phyloP scores from a whole-genome alignment of 2,329 filamentous ascomycete genomes.

The Tolypocladium ovalisporum region DNA sequence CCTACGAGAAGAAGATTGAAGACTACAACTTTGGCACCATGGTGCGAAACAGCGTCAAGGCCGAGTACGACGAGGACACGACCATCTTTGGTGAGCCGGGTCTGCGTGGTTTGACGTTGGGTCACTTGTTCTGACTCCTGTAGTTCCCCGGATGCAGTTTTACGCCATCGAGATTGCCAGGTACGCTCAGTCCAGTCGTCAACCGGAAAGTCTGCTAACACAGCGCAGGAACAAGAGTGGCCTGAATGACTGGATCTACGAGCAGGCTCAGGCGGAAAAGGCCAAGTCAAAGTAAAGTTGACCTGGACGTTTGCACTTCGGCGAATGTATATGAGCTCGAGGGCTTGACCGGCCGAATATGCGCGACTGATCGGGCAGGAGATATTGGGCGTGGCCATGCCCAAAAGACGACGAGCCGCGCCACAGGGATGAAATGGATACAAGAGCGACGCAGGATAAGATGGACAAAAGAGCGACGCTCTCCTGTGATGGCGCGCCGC shows the following conservation, averaged over 20 bases:
- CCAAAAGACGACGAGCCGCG: not conserved
- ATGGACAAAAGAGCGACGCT: not conserved
- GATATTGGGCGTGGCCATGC: not conserved
- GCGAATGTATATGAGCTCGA: not conserved
- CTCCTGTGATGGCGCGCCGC: not conserved
- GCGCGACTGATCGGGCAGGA: not conserved
- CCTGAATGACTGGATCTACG: conserved; percentile 95
- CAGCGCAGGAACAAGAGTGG: conserved; percentile 70
- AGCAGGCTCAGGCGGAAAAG: conserved; percentile 59
- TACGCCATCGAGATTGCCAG: conserved; percentile 43
- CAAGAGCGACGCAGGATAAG: too few species aligned
- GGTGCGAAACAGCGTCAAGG: conserved; percentile 65
- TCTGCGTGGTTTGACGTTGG: not conserved
- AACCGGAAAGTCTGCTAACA: conserved; percentile 3
- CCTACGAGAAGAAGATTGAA: conserved; percentile 88
- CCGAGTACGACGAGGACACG: conserved; percentile 76
- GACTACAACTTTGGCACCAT: conserved; percentile 99
- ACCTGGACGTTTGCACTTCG: not conserved
- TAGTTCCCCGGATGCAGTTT: conserved; percentile 46
- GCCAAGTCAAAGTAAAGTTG: conserved; percentile 6
- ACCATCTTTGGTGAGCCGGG: conserved; percentile 72
- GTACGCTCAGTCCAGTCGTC: conserved; percentile 7
- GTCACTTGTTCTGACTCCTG: not conserved
- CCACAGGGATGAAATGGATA: too few species aligned
- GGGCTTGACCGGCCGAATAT: too few species aligned